Base-by-base conservation (phyloP, 2,329 filamentous ascomycete genomes). In the Beauveria sp. region DNA sequence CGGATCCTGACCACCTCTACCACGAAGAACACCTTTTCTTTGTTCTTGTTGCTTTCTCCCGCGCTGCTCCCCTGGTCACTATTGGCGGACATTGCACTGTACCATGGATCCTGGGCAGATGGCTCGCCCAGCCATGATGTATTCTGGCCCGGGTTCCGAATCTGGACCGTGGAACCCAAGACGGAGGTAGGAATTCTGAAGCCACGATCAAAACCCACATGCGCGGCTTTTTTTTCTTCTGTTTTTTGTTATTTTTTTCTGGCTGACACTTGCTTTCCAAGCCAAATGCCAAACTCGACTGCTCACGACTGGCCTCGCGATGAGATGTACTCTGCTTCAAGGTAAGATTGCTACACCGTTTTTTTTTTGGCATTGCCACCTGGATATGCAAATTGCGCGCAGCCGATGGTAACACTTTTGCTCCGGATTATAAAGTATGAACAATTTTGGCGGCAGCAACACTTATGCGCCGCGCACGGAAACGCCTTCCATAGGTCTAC, bases 401-500 rank as follows among this genome's bases (percentile, higher is more conserved):
- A 38, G 20, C 28, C 50, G n/a, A 54, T 60, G 18, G 50, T 60
- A 60, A 60, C 58, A 47, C 43, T 55, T 40, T 54, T 16, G 42
- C 45, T 34, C 14, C 10, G 53, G 18, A 38, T 40, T n/a, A n/a
- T 58, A 5, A 51, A 62, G 53, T 53, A 51, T 58, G 28, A 62
- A 58, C 40, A 57, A 38, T 6, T 62, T 52, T 47, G 53, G 47
- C 34, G 38, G 40, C n/a, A 47, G 60, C 24, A 62, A 58, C 40
- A 62, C 60, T 6, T 62, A 58, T 38, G 45, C 60, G 38, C 60
- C 72, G 59, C 75, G 76, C 67, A 67, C 72, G 51, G 74, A 81
- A 61, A 69, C 74, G 62, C 66, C 75, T 59, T 76, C 77, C 63
- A 67, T 75, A 63, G 67, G 73, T 49, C 69, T 74, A 46, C 68